Evolutionary conservation across 2,329 filamentous ascomycete genomes (phyloP).

Genomic region (Hymenoscyphus occultus): DNA sequence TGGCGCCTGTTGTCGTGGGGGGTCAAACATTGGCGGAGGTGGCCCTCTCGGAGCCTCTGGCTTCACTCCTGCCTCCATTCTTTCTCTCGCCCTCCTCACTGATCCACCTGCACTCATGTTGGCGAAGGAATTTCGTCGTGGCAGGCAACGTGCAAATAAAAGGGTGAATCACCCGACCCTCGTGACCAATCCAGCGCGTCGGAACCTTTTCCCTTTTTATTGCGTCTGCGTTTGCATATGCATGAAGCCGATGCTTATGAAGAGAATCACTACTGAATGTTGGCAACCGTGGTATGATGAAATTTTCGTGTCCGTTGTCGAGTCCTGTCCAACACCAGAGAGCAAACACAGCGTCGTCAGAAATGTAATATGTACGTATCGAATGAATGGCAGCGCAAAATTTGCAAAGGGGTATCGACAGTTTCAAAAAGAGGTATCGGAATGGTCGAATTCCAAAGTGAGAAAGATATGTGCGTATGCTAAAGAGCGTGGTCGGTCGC

Average conservation of each 20-base stretch:
- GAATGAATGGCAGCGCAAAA: slow-evolving; percentile 7
- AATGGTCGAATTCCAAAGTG: slow-evolving; percentile 26
- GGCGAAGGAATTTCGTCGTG: slow-evolving; percentile 3
- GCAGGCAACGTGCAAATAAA: slow-evolving; percentile 16
- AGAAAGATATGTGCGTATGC: slow-evolving; percentile 13
- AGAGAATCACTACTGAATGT: slow-evolving; percentile 21
- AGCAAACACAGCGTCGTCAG: slow-evolving; percentile 12
- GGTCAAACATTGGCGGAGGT: slow-evolving; percentile 23
- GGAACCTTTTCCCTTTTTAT: slow-evolving; percentile 22
- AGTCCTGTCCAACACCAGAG: slow-evolving; percentile 12
- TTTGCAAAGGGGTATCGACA: slow-evolving; percentile 4
- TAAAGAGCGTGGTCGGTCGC: slow-evolving; percentile 34
- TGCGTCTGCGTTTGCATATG: slow-evolving; percentile 31
- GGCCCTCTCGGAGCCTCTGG: slow-evolving; percentile 28
- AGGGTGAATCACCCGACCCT: slow-evolving; percentile 15
- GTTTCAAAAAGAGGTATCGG: neutral
- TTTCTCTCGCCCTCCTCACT: slow-evolving; percentile 54
- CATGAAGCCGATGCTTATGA: slow-evolving; percentile 32
- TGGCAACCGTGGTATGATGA: slow-evolving; percentile 16
- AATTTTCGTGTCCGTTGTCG: slow-evolving; percentile 9
- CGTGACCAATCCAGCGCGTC: slow-evolving; percentile 25
- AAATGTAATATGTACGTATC: slow-evolving; percentile 6
- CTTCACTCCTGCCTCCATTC: slow-evolving; percentile 44
- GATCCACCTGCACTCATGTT: slow-evolving; percentile 42
- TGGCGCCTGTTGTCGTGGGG: slow-evolving; percentile 16